Percentiles rank a stretch among this genome's conserved stretches.
Evolutionary conservation across 306 rosid genomes (phyloP).

Genomic region (Cercis canadensis): DNA sequence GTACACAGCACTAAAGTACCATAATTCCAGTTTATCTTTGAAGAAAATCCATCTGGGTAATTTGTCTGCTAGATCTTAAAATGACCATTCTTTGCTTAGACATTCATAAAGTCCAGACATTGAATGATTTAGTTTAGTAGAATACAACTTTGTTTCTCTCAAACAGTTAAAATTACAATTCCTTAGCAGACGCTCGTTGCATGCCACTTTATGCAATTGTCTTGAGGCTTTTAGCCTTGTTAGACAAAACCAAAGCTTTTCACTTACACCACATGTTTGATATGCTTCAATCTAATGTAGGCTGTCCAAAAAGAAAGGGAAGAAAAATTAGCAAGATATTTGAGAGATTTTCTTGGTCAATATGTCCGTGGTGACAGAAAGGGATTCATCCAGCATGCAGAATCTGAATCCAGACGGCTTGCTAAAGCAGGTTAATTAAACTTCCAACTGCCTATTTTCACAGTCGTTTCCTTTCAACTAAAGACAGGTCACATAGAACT

Average conservation of each 20-base stretch:
- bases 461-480: background rate
- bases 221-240: no score
- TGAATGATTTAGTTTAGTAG: background rate
- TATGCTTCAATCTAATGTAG: slow-evolving; percentile 46
- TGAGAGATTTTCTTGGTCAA: slow-evolving; percentile 66
- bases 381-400: slow-evolving; percentile 72
- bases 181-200: background rate
- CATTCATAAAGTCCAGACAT: background rate
- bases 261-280: slow-evolving; percentile 3
- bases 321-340: slow-evolving; percentile 73
- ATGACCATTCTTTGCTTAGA: background rate
- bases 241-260: no score
- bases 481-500: slow-evolving; percentile 2
- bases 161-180: slow-evolving; percentile 1
- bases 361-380: slow-evolving; percentile 75
- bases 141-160: background rate
- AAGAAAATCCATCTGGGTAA: slow-evolving; percentile 1
- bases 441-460: slow-evolving; percentile 10
- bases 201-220: background rate
- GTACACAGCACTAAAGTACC: background rate
- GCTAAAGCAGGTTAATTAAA: slow-evolving; percentile 71
- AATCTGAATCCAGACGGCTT: slow-evolving; percentile 86
- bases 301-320: slow-evolving; percentile 90
- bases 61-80: slow-evolving; percentile 2
- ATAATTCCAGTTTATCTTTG: background rate